Evolutionary conservation across 2,329 filamentous ascomycete species (phyloP), one percentile per base, ranked within the genome.

Genomic region (Monascus ruber): DNA sequence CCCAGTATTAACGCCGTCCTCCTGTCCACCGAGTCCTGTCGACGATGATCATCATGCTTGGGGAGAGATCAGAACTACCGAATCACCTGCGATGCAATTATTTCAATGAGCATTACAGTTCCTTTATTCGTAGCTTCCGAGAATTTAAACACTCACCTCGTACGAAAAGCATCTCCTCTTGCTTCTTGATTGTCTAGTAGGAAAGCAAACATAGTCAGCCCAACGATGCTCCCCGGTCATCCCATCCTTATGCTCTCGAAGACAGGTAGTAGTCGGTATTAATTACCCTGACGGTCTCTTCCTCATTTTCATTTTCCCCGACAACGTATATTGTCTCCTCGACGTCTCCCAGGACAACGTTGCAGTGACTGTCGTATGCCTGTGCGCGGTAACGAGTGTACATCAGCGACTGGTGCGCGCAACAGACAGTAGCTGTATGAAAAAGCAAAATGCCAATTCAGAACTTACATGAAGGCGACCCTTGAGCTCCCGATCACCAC

Each of bases 351-450:
- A 98, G 74, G 5, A 98, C 86, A 34, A 98, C 68, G 58, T 98
- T 98, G 74, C 93, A 98, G 64, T 98, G 91, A 56, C 86, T 94
- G 60, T 98, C 91, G 62, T 98, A 98, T 40, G 91, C 91, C 91
- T 98, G 37, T 2, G 24, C 37, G 59, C 44, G 53, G 47, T 47
- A 38, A 40, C 17, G 17, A 17, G 17, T 17, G 17, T 17, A 39
- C 27, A 32, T 37, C 35, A 34, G 24, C 32, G 11, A 38, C 27
- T 25, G 33, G 26, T 39, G 33, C 35, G 32, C 34, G 34, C 29
- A 24, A 33, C 43, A 24, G 8, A n/a, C n/a, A 17, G 17, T 17
- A 17, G 17, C 17, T 17, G 17, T 17, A 17, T 17, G 17, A 3
- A 17, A 17, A 17, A 17, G 17, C 17, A 17, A 17, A 17, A 17